These are phyloP conservation scores for Oryza nivara DNA, from an alignment of 176 grass and related monocot genomes.

Conservation along the genomic window DNA sequence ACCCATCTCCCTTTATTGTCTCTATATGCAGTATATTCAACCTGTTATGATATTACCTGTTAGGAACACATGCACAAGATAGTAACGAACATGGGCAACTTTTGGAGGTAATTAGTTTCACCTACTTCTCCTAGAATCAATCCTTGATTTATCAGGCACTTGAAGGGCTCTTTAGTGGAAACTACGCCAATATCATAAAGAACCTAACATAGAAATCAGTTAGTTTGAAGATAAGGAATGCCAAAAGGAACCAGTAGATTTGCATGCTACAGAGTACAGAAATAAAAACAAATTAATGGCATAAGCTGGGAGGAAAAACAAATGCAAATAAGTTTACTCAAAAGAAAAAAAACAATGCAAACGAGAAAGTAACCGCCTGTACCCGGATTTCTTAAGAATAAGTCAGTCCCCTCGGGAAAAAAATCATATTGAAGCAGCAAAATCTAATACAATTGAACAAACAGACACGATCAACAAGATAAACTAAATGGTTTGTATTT, in stretches of 20 bases:
- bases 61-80: constrained; percentile 34
- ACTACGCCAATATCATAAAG: no score
- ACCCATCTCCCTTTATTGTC: constrained; percentile 73
- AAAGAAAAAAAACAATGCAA: no score
- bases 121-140: constrained; percentile 51
- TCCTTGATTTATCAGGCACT: no score
- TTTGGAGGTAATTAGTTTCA: constrained; percentile 34
- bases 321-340: no score
- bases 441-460: constrained; percentile 8
- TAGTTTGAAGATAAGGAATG: no score
- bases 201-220: no score
- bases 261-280: no score
- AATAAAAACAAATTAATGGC: no score
- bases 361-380: neutral
- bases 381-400: neutral
- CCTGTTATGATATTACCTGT: constrained; percentile 42
- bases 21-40: constrained; percentile 90
- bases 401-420: neutral
- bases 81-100: neutral
- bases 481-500: constrained; percentile 2
- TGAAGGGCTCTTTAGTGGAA: neutral
- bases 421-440: constrained; percentile 11
- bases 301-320: no score
- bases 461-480: neutral
- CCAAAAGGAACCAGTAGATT: no score